Conservation (phyloP, 2,329 filamentous ascomycete species). For the Lachnellula subtilissima region DNA sequence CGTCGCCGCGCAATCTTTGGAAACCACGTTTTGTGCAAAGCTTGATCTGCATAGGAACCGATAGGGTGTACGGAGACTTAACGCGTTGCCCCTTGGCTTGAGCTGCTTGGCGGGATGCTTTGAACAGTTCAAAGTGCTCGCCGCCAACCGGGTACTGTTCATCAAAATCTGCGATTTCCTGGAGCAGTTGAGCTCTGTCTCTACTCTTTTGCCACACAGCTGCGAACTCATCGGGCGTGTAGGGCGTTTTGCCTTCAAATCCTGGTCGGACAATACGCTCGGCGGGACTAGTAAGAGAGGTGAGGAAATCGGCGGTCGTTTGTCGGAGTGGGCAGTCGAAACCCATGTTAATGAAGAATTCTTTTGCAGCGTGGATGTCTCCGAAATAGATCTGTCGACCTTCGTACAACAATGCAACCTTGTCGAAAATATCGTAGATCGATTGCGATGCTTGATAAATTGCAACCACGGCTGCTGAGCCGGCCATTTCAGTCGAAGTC, state of each 20-base stretch:
- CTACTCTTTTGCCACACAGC: slow-evolving; percentile 45
- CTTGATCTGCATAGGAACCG: slow-evolving; percentile 66
- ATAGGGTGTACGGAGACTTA: slow-evolving; percentile 78
- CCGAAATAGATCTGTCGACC: slow-evolving; percentile 76
- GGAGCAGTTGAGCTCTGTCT: slow-evolving; percentile 38
- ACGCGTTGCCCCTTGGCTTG: slow-evolving; percentile 44
- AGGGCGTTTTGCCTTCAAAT: slow-evolving; percentile 57
- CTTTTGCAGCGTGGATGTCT: slow-evolving; percentile 50
- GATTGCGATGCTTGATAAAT: slow-evolving; percentile 68
- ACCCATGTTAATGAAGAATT: slow-evolving; percentile 67
- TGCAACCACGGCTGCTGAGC: slow-evolving; percentile 59
- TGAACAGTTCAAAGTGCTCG: slow-evolving; percentile 40
- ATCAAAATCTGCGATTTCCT: slow-evolving; percentile 31
- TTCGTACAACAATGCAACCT: slow-evolving; percentile 75
- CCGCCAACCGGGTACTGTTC: slow-evolving; percentile 37
- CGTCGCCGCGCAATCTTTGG: slow-evolving; percentile 69
- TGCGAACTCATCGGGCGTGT: slow-evolving; percentile 67
- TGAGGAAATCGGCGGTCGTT: slow-evolving; percentile 62
- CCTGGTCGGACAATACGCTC: slow-evolving; percentile 46
- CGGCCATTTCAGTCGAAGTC: slow-evolving; percentile 60
- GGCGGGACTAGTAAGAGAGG: slow-evolving; percentile 61
- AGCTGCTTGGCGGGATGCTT: slow-evolving; percentile 34
- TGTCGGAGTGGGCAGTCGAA: slow-evolving; percentile 63
- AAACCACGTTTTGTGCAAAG: slow-evolving; percentile 84
- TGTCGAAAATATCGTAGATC: slow-evolving; percentile 66